Conservation (phyloP, 306 rosid genomes). For the Phaseolus lunatus region DNA sequence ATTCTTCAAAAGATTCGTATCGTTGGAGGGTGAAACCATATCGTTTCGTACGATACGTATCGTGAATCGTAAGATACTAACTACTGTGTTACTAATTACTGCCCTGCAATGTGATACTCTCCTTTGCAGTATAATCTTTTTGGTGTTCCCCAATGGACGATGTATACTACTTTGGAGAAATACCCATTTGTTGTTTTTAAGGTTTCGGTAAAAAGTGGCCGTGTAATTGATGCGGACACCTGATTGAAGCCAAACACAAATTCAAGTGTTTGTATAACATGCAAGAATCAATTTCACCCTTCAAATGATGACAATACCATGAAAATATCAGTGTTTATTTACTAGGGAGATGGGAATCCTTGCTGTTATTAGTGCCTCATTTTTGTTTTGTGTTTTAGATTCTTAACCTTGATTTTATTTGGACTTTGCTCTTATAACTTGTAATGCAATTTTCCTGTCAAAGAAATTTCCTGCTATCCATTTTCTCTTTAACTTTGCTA, state of each 20-base stretch:
- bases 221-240: background rate
- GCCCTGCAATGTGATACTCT: too few relatives aligned
- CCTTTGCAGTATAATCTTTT: too few relatives aligned
- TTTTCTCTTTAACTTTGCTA: constrained; percentile 19
- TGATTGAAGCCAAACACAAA: background rate
- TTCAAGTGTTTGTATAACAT: background rate
- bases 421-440: background rate
- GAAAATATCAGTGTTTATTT: too few relatives aligned
- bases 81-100: too few relatives aligned
- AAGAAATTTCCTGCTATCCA: constrained; percentile 2
- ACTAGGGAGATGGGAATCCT: background rate
- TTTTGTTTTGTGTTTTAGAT: constrained; percentile 26
- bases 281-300: too few relatives aligned
- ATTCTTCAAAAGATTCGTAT: too few relatives aligned
- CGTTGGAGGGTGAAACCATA: too few relatives aligned
- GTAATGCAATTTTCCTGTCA: constrained; percentile 2
- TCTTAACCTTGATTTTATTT: background rate
- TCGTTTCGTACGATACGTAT: too few relatives aligned
- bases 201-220: background rate
- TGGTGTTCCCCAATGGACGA: too few relatives aligned
- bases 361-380: background rate
- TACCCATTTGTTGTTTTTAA: background rate
- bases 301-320: too few relatives aligned
- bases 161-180: background rate
- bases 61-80: too few relatives aligned